Evolutionary conservation across 441 rosid species (phyloP), one percentile per base, ranked within the genome.

Genomic region (Erysimum pusillum): DNA sequence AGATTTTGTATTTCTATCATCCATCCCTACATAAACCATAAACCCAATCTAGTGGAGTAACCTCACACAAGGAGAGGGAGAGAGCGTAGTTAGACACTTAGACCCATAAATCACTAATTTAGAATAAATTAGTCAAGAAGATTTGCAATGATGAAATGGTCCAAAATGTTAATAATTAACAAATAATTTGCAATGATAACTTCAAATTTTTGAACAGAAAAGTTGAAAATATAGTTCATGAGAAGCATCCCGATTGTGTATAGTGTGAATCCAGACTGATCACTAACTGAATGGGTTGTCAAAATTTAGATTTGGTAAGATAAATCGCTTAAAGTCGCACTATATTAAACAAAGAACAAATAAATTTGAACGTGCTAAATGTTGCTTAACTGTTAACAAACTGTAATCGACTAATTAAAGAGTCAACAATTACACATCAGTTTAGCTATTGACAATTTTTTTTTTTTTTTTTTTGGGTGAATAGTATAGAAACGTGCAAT

Each of bases 341-440:
- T 22, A 22, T 22, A 22, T 22, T 22, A 22, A 22, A 22, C 25
- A 22, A 22, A 22, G 25, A 22, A 73, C 63, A 36, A 22, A 25
- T 46, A 36, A 13, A 57, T 36, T 25, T 57, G 66, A 74, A 65
- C 77, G 66, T 54, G 71, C n/a, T 49, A 74, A 74, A 45, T 74
- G 65, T 45, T 63, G 56, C 25, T 42, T 4, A 42, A 34, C 7
- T 5, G 1, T 34, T 34, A 7, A 0, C 7, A 6, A 25, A 25
- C 28, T 42, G 63, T 52, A 17, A 54, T 20, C 66, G 49, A 56
- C 13, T 8, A 54, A 64, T n/a, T n/a, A n/a, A n/a, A 7, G 35
- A 36, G 70, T 32, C 28, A 64, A 62, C 42, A 41, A 28, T 25
- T n/a, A 52, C n/a, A 63, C n/a, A 41, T 28, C 53, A 39, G 25